Percentiles rank a stretch among this genome's conserved stretches.
Conservation (phyloP, 1,139 yeast species). For the Candida smagusa region DNA sequence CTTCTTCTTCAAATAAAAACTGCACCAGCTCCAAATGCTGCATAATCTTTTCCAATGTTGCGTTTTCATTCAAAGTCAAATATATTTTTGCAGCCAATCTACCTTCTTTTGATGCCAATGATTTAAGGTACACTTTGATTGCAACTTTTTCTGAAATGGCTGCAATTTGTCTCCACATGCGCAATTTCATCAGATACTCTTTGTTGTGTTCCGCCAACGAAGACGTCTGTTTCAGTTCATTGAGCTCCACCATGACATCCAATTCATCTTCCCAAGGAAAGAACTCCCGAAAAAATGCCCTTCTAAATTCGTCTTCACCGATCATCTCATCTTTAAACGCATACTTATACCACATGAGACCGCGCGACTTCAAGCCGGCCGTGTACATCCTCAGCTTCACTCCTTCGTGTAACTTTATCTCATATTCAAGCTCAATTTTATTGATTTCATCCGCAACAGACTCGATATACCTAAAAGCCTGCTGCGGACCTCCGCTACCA, state of each 20-base stretch:
- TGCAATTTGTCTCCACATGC: not conserved
- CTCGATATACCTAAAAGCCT: not conserved
- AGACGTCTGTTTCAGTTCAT: not conserved
- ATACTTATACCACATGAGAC: not conserved
- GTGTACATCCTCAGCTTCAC: not conserved
- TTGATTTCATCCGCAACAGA: not conserved
- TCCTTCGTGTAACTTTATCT: not conserved
- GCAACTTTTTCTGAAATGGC: not conserved
- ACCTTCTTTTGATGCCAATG: not conserved
- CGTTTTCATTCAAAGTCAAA: not conserved
- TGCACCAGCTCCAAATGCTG: not conserved
- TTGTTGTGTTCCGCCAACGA: not conserved
- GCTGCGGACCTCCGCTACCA: not conserved
- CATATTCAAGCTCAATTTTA: not conserved
- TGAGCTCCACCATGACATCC: not conserved
- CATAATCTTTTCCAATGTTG: not conserved
- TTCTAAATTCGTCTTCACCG: not conserved
- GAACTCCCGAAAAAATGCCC: not conserved
- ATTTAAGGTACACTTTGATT: not conserved
- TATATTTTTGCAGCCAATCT: not conserved
- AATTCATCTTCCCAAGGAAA: conserved; percentile 1
- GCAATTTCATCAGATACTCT: not conserved
- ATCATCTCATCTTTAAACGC: not conserved
- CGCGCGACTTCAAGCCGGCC: not conserved
- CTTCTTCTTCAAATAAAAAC: not conserved